Base-by-base conservation (phyloP, 345 rosid genomes). In the Gossypium rotundifolium region DNA sequence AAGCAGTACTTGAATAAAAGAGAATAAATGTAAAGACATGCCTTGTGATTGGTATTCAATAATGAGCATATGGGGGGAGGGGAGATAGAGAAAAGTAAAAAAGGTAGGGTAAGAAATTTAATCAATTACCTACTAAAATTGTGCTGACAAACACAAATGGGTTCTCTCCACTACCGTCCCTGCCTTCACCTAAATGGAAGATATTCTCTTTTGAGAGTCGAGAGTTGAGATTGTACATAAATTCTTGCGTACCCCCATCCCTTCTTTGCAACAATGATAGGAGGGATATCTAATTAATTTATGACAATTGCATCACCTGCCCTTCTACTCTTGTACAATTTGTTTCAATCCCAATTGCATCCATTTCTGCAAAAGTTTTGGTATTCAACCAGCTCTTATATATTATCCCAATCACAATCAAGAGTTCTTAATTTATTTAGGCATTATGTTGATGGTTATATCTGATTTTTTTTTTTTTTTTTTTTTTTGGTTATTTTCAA, bases 141-240 rank as follows among this genome's bases (percentile, higher is more conserved):
- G 84, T 77, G 55, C 63, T 71, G 85, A 84, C 87, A 82, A 71
- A 20, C 17, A 38, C 71, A 67, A 76, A 67, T 82, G 84, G 55
- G 55, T 71, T 29, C 44, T 18, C 69, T 23, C 79, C 87, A 84
- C 84, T 78, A 76, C 12, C 77, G 22, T 72, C 76, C 74, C 74
- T 74, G 61, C 40, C 46, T 74, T 74, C 77, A 81, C 75, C 42
- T 72, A 75, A 77, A 72, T 11, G 55, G 75, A 79, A 73, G 74
- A 68, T 76, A 75, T 65, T 76, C 83, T 70, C 58, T 57, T 75
- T 33, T 33, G 40, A 33, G 40, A 33, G 40, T 63, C 11, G 59
- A 18, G 20, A 11, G 33, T 11, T 58, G 62, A 22, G 25, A 46
- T 70, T 59, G 20, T 46, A 55, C 61, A 52, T 49, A 57, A 60